phyloP scores from a whole-genome alignment of 2,329 filamentous ascomycete species.

The Albifimbria verrucaria region DNA sequence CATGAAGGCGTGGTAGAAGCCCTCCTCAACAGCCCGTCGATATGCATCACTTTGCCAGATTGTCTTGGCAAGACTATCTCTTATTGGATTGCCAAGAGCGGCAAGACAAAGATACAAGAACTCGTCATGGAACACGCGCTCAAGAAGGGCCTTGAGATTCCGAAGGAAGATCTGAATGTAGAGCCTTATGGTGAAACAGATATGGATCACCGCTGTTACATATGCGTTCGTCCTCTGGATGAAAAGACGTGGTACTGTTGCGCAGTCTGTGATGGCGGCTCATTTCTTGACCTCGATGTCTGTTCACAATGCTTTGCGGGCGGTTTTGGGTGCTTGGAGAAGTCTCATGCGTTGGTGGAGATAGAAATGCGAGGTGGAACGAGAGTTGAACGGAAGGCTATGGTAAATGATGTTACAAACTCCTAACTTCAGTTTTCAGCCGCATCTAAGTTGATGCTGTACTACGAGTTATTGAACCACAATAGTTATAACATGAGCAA shows the following conservation, averaged over 20 bases:
- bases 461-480: too few species aligned
- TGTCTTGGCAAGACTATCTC: not conserved
- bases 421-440: too few species aligned
- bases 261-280: not conserved
- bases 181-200: not conserved
- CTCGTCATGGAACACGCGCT: not conserved
- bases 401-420: too few species aligned
- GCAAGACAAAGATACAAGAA: not conserved
- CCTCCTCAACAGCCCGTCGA: not conserved
- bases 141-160: not conserved
- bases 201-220: not conserved
- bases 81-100: not conserved
- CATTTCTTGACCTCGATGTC: not conserved
- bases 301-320: not conserved
- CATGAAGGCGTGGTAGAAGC: not conserved
- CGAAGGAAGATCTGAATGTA: not conserved
- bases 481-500: too few species aligned
- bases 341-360: not conserved
- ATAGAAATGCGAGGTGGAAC: not conserved
- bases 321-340: not conserved
- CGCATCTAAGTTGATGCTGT: too few species aligned
- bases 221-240: not conserved
- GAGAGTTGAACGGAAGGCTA: too few species aligned
- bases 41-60: not conserved
- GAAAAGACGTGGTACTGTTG: not conserved